Conservation (phyloP, 2,329 filamentous ascomycete genomes). For the Diaporthe sp. region DNA sequence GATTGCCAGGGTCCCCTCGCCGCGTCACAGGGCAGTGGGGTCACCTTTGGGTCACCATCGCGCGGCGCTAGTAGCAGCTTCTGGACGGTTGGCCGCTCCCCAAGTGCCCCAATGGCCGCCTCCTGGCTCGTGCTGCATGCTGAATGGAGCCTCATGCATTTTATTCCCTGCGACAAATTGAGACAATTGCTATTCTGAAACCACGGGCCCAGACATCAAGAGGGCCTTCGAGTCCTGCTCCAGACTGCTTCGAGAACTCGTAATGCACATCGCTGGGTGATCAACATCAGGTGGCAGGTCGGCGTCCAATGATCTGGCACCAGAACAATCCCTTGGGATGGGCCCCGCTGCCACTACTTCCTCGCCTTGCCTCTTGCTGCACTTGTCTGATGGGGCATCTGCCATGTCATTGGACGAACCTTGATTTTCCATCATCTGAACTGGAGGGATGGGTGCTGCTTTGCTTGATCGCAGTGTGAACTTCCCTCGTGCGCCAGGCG, state of each 20-base stretch:
- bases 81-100: conserved; percentile 7
- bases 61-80: conserved; percentile 11
- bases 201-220: conserved; percentile 5
- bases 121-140: conserved; percentile 32
- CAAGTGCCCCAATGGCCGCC: background rate
- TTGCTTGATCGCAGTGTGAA: background rate
- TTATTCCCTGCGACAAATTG: conserved; percentile 19
- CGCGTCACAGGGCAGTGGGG: conserved; percentile 23
- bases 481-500: background rate
- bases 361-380: background rate
- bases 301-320: background rate
- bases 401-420: conserved; percentile 13
- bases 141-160: conserved; percentile 4
- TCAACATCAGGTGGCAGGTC: conserved; percentile 3
- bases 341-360: too few relatives aligned
- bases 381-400: background rate
- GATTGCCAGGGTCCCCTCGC: background rate
- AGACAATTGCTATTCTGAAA: conserved; percentile 25
- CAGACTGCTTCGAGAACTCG: background rate
- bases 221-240: conserved; percentile 1
- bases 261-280: background rate
- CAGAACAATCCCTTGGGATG: conserved; percentile 5
- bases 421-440: conserved; percentile 4
- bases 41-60: too few relatives aligned
- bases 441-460: background rate